Conservation (phyloP, 768 basidiomycete genomes). For the Coprinopsis cinerea region DNA sequence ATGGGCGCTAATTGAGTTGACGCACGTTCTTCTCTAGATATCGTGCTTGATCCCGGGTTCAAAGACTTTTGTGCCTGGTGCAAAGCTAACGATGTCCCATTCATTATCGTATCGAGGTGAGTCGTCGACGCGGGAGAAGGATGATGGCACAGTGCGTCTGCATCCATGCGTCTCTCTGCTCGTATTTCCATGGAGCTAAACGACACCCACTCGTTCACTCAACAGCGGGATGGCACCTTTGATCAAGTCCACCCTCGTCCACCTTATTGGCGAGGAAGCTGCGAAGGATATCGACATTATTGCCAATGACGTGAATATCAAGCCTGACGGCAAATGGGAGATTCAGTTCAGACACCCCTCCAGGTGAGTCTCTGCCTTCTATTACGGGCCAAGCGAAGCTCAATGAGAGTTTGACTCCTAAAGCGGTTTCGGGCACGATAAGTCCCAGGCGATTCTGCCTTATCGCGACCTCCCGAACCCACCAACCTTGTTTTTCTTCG, state of each 20-base stretch:
- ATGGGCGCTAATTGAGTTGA: neutral
- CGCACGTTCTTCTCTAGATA: constrained; percentile 44
- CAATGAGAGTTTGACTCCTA: neutral
- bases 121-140: too few species aligned
- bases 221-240: constrained; percentile 87
- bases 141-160: too few species aligned
- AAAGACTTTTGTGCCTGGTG: constrained; percentile 84
- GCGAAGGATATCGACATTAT: constrained; percentile 83
- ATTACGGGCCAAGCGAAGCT: neutral
- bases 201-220: too few species aligned
- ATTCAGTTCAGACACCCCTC: constrained; percentile 88
- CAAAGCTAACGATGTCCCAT: constrained; percentile 71
- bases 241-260: constrained; percentile 86
- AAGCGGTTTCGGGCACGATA: constrained; percentile 92
- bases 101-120: constrained; percentile 90
- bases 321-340: constrained; percentile 65
- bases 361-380: constrained; percentile 41
- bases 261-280: constrained; percentile 67
- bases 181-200: too few species aligned
- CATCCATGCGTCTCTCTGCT: too few species aligned
- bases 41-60: constrained; percentile 85
- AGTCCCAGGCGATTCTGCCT: constrained; percentile 89
- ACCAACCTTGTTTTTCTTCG: constrained; percentile 92
- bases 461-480: constrained; percentile 67
- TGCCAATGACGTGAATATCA: constrained; percentile 78